Evolutionary conservation across 2,329 filamentous ascomycete species (phyloP), one percentile per base, ranked within the genome.

Genomic region (Pezizomycotina sp.): DNA sequence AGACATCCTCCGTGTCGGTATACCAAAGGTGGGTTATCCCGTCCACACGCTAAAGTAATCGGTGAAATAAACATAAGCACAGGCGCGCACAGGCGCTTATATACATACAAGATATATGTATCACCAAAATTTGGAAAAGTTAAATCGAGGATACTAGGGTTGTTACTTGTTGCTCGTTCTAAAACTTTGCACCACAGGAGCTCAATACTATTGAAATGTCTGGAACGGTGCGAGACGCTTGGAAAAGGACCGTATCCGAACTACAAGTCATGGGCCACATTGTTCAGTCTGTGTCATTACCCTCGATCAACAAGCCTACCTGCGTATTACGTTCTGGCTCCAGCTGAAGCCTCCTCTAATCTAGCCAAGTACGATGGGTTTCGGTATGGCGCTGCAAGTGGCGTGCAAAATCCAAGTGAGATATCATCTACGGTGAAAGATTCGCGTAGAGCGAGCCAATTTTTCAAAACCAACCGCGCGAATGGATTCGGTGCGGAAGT

Each of bases 321-420:
- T 13, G 79, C 89, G 21, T 98, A 98, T 62, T 98, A 98, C 57
- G 70, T 98, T 38, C 73, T 98, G 37, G 91, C 89, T 1, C 82
- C 89, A 0, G 86, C 89, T 10, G 89, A 98, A 59, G 89, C 89
- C 3, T 82, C 82, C 1, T 95, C 86, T 10, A 98, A 98, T 52
- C 69, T 98, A 2, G 81, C 89, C 38, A 93, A 92, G 56, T 98
- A 93, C 56, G 91, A 98, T 51, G 89, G 89, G 13, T 72, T 95
- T n/a, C 77, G 89, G 7, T 98, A 92, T 57, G 89, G 89, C 1
- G 64, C 63, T 13, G 66, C 72, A 19, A 89, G 56, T 72, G 26
- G n/a, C n/a, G n/a, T n/a, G n/a, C n/a, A n/a, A n/a, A n/a, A n/a
- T n/a, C n/a, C n/a, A n/a, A n/a, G n/a, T n/a, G n/a, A n/a, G 14